Evolutionary conservation across 2,329 filamentous ascomycete genomes (phyloP).

Genomic region (Trichoderma koningii): DNA sequence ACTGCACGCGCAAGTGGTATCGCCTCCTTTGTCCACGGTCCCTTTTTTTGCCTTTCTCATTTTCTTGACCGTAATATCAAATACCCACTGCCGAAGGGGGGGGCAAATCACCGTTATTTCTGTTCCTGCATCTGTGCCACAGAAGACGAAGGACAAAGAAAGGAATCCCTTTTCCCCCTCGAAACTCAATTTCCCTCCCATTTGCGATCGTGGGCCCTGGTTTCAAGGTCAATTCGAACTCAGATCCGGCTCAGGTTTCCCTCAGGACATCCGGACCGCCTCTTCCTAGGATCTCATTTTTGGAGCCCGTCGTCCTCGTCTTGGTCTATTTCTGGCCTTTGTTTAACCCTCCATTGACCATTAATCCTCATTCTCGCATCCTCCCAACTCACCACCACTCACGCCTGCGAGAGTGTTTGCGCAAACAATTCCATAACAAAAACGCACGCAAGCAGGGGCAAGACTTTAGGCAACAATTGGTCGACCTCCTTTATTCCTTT

Average conservation of each 20-base stretch:
- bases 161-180: background rate
- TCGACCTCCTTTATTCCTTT: background rate
- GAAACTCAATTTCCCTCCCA: slow-evolving; percentile 10
- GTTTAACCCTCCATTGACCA: background rate
- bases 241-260: background rate
- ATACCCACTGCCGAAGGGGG: slow-evolving; percentile 10
- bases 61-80: background rate
- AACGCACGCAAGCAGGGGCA: background rate
- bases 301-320: background rate
- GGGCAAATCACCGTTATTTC: background rate
- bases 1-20: background rate
- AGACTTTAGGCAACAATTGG: background rate
- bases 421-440: background rate
- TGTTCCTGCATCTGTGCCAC: slow-evolving; percentile 15
- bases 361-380: background rate
- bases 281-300: background rate
- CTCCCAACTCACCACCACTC: background rate
- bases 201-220: background rate
- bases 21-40: background rate
- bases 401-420: background rate
- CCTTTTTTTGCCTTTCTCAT: background rate
- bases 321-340: background rate
- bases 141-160: background rate
- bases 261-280: background rate
- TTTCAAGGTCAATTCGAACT: background rate